These are phyloP conservation scores for Keqinozyma sinolaborantium DNA, from an alignment of 1,139 yeast genomes.

Conservation along the genomic window DNA sequence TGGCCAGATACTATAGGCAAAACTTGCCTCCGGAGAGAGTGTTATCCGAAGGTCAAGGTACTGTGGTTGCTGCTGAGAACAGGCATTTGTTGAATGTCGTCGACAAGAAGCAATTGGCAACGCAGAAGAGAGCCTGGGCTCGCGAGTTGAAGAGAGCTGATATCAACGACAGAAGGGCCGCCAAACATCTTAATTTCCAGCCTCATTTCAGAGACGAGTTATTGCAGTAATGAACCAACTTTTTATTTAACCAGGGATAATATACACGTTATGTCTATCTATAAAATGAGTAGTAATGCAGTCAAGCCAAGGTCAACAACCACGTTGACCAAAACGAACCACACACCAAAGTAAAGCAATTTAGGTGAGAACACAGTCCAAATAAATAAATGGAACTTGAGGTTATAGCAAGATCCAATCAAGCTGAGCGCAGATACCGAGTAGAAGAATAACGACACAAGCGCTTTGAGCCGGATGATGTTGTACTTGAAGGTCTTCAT, in stretches of 20 bases:
- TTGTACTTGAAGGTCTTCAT: constrained; percentile 17
- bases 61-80: constrained; percentile 89
- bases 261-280: constrained; percentile 1
- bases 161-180: constrained; percentile 71
- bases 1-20: constrained; percentile 81
- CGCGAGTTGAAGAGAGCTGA: constrained; percentile 66
- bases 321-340: constrained; percentile 59
- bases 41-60: constrained; percentile 86
- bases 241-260: constrained; percentile 1
- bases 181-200: constrained; percentile 82
- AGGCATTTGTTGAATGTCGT: constrained; percentile 59
- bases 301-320: constrained; percentile 34
- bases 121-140: constrained; percentile 76
- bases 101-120: constrained; percentile 52
- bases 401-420: constrained; percentile 63
- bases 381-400: constrained; percentile 83
- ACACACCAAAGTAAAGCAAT: constrained; percentile 71
- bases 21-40: constrained; percentile 72
- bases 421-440: constrained; percentile 56
- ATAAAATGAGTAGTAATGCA: constrained; percentile 8
- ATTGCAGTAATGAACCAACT: constrained; percentile 51
- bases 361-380: constrained; percentile 99
- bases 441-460: constrained; percentile 49
- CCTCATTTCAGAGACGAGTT: constrained; percentile 89
- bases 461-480: constrained; percentile 24